Evolutionary conservation across 2,329 filamentous ascomycete species (phyloP), one percentile per base, ranked within the genome.

Genomic region (Berkeleyomyces rouxiae): DNA sequence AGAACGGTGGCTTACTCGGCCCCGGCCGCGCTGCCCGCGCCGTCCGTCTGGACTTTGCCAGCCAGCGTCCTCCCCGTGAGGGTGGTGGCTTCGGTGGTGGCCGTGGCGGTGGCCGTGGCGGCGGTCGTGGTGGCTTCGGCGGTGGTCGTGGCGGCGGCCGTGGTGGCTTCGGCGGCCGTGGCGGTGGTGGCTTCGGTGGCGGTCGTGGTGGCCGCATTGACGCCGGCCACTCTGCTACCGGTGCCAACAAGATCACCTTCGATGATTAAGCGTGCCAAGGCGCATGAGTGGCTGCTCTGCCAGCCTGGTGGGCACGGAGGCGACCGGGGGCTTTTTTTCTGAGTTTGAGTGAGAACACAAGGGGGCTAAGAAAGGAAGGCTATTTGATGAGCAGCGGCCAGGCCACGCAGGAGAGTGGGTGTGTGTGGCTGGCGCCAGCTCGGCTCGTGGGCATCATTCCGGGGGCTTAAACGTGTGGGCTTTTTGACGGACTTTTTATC

Each of bases 41-140:
- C 61, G 79, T 96, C 68, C 88, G 91, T 69, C 84, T 96, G 61
- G 91, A 96, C 80, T 96, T 80, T 74, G 87, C 87, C 67, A 77
- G 81, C 67, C 82, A 86, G 68, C 85, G 86, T 67, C 78, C 79
- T 68, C 79, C 79, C 67, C 80, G 81, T 73, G 79, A 82, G 61
- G 79, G 79, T 67, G 75, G 73, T 65, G 71, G 79, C 67, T 73
- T 75, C 66, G 72, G 73, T 66, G 75, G 80, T 66, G 78, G 82
- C 66, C 75, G 80, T 63, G 74, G 79, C 65, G 76, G 80, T 65
- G 74, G 76, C 68, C 75, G 81, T 65, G 76, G 80, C 58, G 75
- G 80, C 63, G 74, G 82, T 64, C 74, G 79, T 62, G 70, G 73
- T 63, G 69, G 72, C 37, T 69, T 73, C 55, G 67, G 74, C 39